A percentile compares a stretch with the other conserved stretches of the same genome.
These are phyloP conservation scores for Cenchrus americanus DNA, from an alignment of 176 grass and related monocot genomes.

Conservation along the genomic window DNA sequence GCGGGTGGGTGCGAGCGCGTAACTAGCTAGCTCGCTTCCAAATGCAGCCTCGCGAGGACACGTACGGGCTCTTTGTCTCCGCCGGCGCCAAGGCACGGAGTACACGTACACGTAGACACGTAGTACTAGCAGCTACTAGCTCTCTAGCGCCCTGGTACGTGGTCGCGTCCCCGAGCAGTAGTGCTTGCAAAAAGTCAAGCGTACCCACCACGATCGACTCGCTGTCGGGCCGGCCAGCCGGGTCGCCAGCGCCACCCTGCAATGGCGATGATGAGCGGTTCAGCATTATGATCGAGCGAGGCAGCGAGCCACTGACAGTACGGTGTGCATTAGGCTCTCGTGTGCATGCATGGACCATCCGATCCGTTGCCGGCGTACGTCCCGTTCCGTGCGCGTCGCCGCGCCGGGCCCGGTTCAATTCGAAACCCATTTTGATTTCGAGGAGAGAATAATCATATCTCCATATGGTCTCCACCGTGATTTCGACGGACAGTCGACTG, in stretches of 20 bases:
- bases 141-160: neutral
- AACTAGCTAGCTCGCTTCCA: neutral
- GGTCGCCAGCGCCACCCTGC: neutral
- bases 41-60: slow-evolving; percentile 25
- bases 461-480: neutral
- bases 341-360: neutral
- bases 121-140: too few relatives aligned
- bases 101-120: too few relatives aligned
- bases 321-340: neutral
- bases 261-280: neutral
- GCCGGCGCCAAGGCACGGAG: neutral
- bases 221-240: neutral
- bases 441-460: neutral
- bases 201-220: neutral
- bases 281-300: too few relatives aligned
- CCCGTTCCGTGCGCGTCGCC: neutral
- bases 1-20: neutral
- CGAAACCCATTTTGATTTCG: neutral
- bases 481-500: neutral
- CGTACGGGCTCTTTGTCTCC: neutral
- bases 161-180: neutral
- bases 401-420: neutral
- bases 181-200: neutral
- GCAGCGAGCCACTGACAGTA: neutral
- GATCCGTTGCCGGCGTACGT: neutral